Evolutionary conservation across 179 eudicot species (phyloP), one percentile per base, ranked within the genome.

Genomic region (Beta macrorhiza): DNA sequence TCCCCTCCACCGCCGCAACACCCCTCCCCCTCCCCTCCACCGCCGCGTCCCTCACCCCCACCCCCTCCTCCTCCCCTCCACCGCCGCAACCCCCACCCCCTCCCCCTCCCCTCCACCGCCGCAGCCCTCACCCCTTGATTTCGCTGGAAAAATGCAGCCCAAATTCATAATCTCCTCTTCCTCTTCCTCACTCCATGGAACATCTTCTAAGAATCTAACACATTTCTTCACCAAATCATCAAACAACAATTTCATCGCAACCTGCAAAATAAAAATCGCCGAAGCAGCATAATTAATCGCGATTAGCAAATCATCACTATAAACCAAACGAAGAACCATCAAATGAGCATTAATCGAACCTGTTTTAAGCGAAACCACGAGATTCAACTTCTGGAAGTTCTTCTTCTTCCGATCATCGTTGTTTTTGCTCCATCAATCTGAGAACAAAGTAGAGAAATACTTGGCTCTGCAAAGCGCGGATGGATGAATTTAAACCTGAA

Each of bases 141-240:
- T 25, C 25, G 25, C 0, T 25, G 25, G 25, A 25, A 25, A 25
- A 25, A 25, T 25, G 25, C 25, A 25, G 25, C 25, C 75, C 19
- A 93, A 55, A 72, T 81, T 82, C 69, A 93, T n/a, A 15, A 95
- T 84, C 68, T 51, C 82, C 32, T 70, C 86, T 78, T 95, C 98
- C 77, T 95, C 97, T 11, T 93, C 97, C 37, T 92, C 97, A 20
- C 84, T 90, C 97, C 98, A 95, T 7, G 98, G 97, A 55, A 95
- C 97, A 5, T 95, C 94, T 80, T 95, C 98, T 0, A 95, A 17
- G 25, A 25, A 25, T 25, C 25, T 25, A 25, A 25, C 25, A 25
- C 25, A 25, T 25, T 25, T 25, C 25, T 25, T 25, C 25, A 25
- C 25, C 25, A 25, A 25, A 25, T 25, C 25, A 25, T 25, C 25